Percentiles rank a stretch among this genome's conserved stretches.
These are phyloP conservation scores for Mycena latifolia DNA, from an alignment of 768 basidiomycete genomes.

Conservation along the genomic window DNA sequence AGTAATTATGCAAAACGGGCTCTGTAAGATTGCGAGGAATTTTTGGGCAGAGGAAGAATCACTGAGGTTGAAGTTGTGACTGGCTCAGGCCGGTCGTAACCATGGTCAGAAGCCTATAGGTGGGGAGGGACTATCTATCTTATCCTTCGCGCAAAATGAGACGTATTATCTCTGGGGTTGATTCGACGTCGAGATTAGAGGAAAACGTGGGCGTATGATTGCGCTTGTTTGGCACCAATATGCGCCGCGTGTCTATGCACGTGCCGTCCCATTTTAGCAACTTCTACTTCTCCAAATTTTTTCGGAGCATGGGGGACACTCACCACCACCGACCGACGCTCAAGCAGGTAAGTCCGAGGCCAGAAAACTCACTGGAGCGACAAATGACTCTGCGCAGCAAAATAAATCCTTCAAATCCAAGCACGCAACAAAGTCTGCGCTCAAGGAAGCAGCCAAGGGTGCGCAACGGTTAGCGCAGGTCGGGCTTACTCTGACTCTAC, in stretches of 20 bases:
- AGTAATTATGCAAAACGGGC: no score
- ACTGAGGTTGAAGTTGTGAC: no score
- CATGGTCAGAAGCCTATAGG: no score
- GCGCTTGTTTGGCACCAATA: neutral
- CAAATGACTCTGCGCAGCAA: slow-evolving; percentile 44
- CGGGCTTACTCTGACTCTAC: slow-evolving; percentile 3
- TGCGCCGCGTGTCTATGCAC: no score
- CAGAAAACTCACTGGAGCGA: neutral
- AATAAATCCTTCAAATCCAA: slow-evolving; percentile 96
- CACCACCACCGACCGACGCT: slow-evolving; percentile 87
- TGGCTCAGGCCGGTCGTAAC: no score
- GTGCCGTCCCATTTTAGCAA: neutral
- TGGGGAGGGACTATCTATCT: no score
- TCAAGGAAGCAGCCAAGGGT: slow-evolving; percentile 92
- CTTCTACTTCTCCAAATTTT: neutral
- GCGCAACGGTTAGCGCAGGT: slow-evolving; percentile 10
- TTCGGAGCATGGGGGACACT: slow-evolving; percentile 17
- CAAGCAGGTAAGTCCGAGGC: slow-evolving; percentile 69
- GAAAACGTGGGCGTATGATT: no score
- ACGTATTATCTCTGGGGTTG: no score
- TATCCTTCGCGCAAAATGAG: no score
- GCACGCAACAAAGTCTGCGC: slow-evolving; percentile 85
- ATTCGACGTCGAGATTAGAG: no score
- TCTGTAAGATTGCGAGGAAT: no score
- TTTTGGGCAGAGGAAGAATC: no score